Base-by-base conservation (phyloP, 768 basidiomycete species). In the Tylopilus intermedius region DNA sequence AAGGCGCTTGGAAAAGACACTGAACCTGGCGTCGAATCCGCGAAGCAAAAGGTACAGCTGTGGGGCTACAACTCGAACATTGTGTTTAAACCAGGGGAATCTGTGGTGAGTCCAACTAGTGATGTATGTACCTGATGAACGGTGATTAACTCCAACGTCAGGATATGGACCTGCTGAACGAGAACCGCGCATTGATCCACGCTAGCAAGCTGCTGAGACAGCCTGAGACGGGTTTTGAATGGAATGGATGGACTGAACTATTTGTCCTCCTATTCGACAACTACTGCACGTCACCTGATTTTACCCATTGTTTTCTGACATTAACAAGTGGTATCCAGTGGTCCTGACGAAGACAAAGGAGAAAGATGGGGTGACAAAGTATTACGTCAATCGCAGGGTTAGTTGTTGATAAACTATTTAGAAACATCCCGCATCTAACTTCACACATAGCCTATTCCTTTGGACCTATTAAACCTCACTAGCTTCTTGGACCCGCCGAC, bases 261-360 rank as follows among this genome's bases (percentile, higher is more conserved):
- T 88, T 86, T 56, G 87, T 95, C 8, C 76, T 97, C 49, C 74
- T 99, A 3, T 96, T 99, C 61, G 96, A 99, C 69, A 93, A 98
- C 62, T 99, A 97, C 61, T 69, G 93, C 92, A 54, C 69, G 90
- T 72, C 13, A 26, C 13, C 14, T n/a, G 24, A 9, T 30, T 26
- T 24, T 26, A 0, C 22, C 7, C 14, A 0, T 14, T 21, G 9
- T 11, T 27, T n/a, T 44, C n/a, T 22, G 5, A 8, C 41, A 18
- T 41, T 72, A 35, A 66, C 27, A 21, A 15, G 30, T 22, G 15
- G 13, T 45, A 22, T 59, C 6, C 62, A 94, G 93, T 94, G 68
- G 90, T 94, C 32, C 81, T 93, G 79, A 92, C 91, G 11, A 94
- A 94, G 66, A 72, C 83, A 2, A 88, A 87, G 59, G 86, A 89